Base-by-base conservation (phyloP, 495 filamentous ascomycete species). In the Pseudotulostoma volvatum region DNA sequence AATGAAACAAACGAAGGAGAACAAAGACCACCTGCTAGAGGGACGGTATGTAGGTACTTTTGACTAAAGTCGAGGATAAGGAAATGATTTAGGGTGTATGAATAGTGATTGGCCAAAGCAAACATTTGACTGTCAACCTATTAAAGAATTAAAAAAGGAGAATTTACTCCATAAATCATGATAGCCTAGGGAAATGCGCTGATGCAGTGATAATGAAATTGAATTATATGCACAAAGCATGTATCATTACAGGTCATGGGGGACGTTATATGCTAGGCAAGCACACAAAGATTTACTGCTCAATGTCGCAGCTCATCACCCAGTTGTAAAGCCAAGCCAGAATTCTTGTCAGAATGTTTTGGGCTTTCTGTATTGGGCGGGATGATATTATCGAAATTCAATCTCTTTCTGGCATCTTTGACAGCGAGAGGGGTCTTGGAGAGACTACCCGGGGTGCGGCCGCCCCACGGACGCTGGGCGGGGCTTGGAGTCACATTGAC, bases 401-500 rank as follows among this genome's bases (percentile, higher is more conserved):
- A 58, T 33, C 72, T 63, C 49, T 70, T 66, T 37, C 76, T 53
- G 18, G 71, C 70, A 36, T 73, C 72, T 44, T 64, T 66, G 44
- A 67, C 53, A 23, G 65, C 59, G 0, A 71, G 58, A 50, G 74
- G 64, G 40, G 90, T 74, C 63, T 71, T 79, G 64, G 54, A 47
- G 43, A 53, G 61, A 41, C 56, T 70, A 44, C 59, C 63, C 42
- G 65, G 60, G 34, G 74, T 72, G n/a, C 71, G 70, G 40, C 57
- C 61, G 36, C 77, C 77, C 67, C 76, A 94, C 3, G 76, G 68
- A 41, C 75, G 83, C 57, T 94, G 90, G 8, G 86, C 90, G 2
- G 90, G 92, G 46, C 82, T 90, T 3, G 92, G 90, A 9, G 90
- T 93, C 57, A 95, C 83, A 52, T 99, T 93, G 42, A 96, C 79